Evolutionary conservation across 495 filamentous ascomycete genomes (phyloP), one percentile per base, ranked within the genome.

Genomic region (Apodospora peruviana): DNA sequence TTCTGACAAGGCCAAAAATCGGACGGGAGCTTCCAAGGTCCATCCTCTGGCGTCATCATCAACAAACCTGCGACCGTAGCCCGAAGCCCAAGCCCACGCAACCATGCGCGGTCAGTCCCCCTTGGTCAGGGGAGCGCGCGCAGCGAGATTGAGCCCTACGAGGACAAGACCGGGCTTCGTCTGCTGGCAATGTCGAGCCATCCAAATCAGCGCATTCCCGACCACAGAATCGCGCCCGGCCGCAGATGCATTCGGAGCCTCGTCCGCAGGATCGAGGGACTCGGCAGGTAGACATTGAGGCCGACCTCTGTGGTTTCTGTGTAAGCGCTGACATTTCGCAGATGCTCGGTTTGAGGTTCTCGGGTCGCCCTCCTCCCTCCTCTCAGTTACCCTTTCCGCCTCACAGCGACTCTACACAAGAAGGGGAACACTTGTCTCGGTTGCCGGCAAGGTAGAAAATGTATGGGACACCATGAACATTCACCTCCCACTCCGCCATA

Each of bases 261-360:
- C 67, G n/a, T 41, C 60, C 5, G 56, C 55, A 32, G 48, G 51
- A 14, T 49, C 57, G 3, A 55, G 61, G 38, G 70, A 73, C 51
- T 51, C 67, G 10, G 61, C 73, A 36, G 71, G 69, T 71, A 61
- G 27, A 61, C 35, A 59, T 55, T 60, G 51, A 22, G 19, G 34
- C 25, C 24, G 24, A 35, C 9, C 34, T 44, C 9, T n/a, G 40
- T 9, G 42, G 41, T 32, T 20, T 48, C 12, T 3, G 34, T 27
- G 23, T 11, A 32, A 32, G 48, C 32, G 10, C 45, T 63, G 53
- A 64, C 47, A 21, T 10, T 16, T 8, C 18, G 4, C 39, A 95
- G 93, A 96, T 83, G 93, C 91, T 17, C 83, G 82, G 46, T 98
- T 98, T 63, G 89, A 96, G 61, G 88, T 96, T 24, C 69, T 97